These are phyloP conservation scores for Trichosanthes cucumerina DNA, from an alignment of 306 rosid species.

Conservation along the genomic window DNA sequence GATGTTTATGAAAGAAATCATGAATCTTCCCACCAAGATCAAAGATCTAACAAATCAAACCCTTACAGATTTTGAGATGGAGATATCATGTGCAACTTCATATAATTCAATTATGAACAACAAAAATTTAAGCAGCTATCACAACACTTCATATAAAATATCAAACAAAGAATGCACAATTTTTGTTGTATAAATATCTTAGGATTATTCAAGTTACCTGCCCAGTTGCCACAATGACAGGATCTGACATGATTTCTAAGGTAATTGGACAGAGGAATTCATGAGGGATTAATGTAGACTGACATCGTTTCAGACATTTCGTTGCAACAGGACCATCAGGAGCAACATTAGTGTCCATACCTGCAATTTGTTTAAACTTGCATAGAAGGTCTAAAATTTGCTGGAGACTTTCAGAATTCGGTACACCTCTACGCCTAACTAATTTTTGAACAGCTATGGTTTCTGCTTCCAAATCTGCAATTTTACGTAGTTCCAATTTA, in stretches of 20 bases:
- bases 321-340: slow-evolving; percentile 35
- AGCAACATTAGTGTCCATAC: slow-evolving; percentile 39
- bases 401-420: slow-evolving; percentile 36
- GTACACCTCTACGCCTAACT: slow-evolving; percentile 39
- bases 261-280: slow-evolving; percentile 89
- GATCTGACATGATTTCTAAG: slow-evolving; percentile 84
- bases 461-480: slow-evolving; percentile 58
- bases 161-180: background rate
- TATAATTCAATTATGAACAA: background rate
- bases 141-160: background rate
- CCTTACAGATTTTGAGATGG: background rate
- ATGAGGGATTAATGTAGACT: slow-evolving; percentile 63
- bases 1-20: background rate
- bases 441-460: slow-evolving; percentile 47
- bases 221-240: slow-evolving; percentile 74
- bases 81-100: background rate
- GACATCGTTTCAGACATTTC: slow-evolving; percentile 30
- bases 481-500: slow-evolving; percentile 53
- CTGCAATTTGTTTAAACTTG: slow-evolving; percentile 45
- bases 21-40: background rate
- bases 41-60: background rate
- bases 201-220: slow-evolving; percentile 46
- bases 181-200: background rate
- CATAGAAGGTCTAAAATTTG: slow-evolving; percentile 46
- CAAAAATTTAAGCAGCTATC: background rate